Conservation (phyloP, 208 protist genomes). For the Trypanosoma boissoni region DNA sequence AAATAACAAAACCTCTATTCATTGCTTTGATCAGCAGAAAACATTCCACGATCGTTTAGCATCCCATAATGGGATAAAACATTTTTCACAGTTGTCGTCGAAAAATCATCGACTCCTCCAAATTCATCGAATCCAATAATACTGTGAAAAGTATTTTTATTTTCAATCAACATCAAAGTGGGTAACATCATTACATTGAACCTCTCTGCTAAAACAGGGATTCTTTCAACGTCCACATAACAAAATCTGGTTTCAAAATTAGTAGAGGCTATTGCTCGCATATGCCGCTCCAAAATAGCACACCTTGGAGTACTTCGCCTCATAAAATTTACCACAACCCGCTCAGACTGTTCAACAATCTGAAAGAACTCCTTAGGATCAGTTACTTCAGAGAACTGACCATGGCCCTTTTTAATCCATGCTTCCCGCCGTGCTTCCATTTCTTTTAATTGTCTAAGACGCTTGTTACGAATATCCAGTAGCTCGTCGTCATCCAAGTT, state of each 20-base stretch:
- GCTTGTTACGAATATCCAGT: slow-evolving; percentile 54
- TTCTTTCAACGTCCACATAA: slow-evolving; percentile 87
- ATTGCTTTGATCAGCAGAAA: slow-evolving; percentile 73
- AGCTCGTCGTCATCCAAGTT: slow-evolving; percentile 91
- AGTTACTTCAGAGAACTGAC: slow-evolving; percentile 69
- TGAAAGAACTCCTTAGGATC: slow-evolving; percentile 86
- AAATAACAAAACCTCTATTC: slow-evolving; percentile 34
- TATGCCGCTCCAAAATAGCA: slow-evolving; percentile 84
- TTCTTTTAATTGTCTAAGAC: slow-evolving; percentile 77
- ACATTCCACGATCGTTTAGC: slow-evolving; percentile 90
- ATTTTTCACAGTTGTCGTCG: slow-evolving; percentile 59
- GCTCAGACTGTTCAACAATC: slow-evolving; percentile 65
- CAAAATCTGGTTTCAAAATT: slow-evolving; percentile 90
- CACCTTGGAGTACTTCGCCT: slow-evolving; percentile 77
- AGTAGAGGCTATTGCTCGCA: slow-evolving; percentile 61
- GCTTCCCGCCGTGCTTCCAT: slow-evolving; percentile 60
- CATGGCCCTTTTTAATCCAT: slow-evolving; percentile 87
- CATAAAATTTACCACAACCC: slow-evolving; percentile 92
- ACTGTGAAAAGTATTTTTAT: slow-evolving; percentile 86
- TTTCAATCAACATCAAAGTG: slow-evolving; percentile 90
- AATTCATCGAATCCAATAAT: slow-evolving; percentile 95
- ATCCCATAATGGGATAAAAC: slow-evolving; percentile 80
- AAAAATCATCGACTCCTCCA: slow-evolving; percentile 86
- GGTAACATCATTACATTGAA: slow-evolving; percentile 93
- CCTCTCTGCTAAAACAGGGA: slow-evolving; percentile 78